A percentile compares a stretch with the other conserved stretches of the same genome.
These are phyloP conservation scores for Suhomyces kunorum DNA, from an alignment of 1,139 yeast species.

Conservation along the genomic window DNA sequence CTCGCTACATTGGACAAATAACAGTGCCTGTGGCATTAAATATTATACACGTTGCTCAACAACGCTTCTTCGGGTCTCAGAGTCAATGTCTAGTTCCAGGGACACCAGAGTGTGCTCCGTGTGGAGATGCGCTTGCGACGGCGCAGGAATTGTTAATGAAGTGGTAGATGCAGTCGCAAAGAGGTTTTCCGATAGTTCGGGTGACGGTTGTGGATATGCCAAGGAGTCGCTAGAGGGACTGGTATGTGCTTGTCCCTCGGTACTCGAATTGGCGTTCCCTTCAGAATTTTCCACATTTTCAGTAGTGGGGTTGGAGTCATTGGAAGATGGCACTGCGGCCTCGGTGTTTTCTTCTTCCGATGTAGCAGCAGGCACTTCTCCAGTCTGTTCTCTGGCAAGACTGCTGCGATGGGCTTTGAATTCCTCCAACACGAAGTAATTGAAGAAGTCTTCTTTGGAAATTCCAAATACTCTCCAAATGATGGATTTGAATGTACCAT, in stretches of 20 bases:
- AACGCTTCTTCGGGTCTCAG: conserved; percentile 20
- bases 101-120: not conserved
- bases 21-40: not conserved
- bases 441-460: conserved; percentile 44
- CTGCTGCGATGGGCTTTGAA: conserved; percentile 7
- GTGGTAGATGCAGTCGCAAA: too few species aligned
- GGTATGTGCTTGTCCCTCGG: not conserved
- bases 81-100: conserved; percentile 1
- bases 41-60: conserved; percentile 33
- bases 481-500: conserved; percentile 35
- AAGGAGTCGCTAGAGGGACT: too few species aligned
- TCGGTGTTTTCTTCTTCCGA: not conserved
- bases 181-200: not conserved
- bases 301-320: not conserved
- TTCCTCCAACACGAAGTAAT: conserved; percentile 51
- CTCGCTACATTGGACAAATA: too few species aligned
- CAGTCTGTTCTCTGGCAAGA: not conserved
- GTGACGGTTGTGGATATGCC: too few species aligned
- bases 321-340: not conserved
- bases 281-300: not conserved
- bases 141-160: too few species aligned
- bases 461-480: conserved; percentile 63
- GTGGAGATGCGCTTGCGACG: not conserved
- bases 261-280: not conserved
- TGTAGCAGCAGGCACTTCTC: not conserved